Percentiles rank a stretch among this genome's conserved stretches.
Conservation (phyloP, 2,329 filamentous ascomycete genomes). For the Sporothrix curviconia region DNA sequence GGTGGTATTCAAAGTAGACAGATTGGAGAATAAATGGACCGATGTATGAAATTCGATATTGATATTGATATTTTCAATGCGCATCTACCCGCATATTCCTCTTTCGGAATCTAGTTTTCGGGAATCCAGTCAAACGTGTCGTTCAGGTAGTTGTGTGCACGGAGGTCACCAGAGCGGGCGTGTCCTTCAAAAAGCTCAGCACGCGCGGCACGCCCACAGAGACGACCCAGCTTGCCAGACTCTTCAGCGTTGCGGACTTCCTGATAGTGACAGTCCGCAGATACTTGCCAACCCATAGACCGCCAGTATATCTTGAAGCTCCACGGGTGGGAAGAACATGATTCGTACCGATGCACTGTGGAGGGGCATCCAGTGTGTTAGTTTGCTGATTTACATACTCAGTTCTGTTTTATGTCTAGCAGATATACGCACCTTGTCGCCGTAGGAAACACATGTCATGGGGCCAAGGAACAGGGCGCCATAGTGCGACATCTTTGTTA, state of each 20-base stretch:
- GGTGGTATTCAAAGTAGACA: no score
- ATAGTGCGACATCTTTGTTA: constrained; percentile 46
- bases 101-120: no score
- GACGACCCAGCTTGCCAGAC: constrained; percentile 40
- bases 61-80: no score
- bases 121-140: constrained; percentile 39
- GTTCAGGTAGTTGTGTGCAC: constrained; percentile 37
- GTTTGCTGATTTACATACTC: background rate
- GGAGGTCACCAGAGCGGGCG: constrained; percentile 43
- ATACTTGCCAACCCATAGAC: constrained; percentile 50
- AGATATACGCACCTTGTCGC: no score
- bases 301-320: constrained; percentile 44
- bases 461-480: constrained; percentile 45
- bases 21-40: no score
- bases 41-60: no score
- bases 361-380: background rate
- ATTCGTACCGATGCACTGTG: constrained; percentile 47
- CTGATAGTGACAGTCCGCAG: constrained; percentile 48
- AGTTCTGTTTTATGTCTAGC: background rate
- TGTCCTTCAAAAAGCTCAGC: constrained; percentile 49
- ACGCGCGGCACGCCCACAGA: constrained; percentile 43
- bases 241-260: constrained; percentile 37
- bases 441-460: constrained; percentile 47
- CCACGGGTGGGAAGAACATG: constrained; percentile 46
- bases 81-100: no score